Evolutionary conservation across 306 rosid genomes (phyloP).

Genomic region (Glycine latifolia): DNA sequence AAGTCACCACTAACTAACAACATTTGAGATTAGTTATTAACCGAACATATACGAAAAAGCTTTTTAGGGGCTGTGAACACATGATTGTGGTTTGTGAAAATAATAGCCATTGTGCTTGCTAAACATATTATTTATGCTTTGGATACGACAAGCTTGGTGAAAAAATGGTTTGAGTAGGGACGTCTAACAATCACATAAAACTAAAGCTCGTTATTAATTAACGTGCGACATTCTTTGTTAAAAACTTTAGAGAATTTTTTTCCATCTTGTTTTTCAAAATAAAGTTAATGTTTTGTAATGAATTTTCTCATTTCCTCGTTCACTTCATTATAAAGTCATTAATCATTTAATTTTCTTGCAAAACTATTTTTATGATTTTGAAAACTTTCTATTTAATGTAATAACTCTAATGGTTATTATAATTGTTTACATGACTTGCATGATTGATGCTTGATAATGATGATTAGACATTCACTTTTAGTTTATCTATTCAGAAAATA

Average conservation of each 20-base stretch:
- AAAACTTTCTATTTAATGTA: neutral
- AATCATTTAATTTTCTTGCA: no score
- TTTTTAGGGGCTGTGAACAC: neutral
- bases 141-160: neutral
- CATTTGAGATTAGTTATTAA: neutral
- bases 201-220: neutral
- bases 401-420: no score
- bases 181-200: neutral
- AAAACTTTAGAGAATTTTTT: neutral
- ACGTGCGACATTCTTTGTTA: neutral
- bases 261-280: neutral
- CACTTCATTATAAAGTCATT: no score
- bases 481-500: neutral
- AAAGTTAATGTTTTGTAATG: no score
- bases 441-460: no score
- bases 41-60: neutral
- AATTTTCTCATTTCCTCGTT: no score
- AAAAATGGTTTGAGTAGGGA: constrained; percentile 4
- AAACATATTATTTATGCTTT: neutral
- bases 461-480: neutral
- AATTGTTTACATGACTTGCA: no score
- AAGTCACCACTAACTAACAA: neutral
- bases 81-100: constrained; percentile 11
- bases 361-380: neutral
- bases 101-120: neutral